Percentiles rank a stretch among this genome's conserved stretches.
Evolutionary conservation across 164 flowering plant species (phyloP).

Genomic region (Vitis rupestris): DNA sequence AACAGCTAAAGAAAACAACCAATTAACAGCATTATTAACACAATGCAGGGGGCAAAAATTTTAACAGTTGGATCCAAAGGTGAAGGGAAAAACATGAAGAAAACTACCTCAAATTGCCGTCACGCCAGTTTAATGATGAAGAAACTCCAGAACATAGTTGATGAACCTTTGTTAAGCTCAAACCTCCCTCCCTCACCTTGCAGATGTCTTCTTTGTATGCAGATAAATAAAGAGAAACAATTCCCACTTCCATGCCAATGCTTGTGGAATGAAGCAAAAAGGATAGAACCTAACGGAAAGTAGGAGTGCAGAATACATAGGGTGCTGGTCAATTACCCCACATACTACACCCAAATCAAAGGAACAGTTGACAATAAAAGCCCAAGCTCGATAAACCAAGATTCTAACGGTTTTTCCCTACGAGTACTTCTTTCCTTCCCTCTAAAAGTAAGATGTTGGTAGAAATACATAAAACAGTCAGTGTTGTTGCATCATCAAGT

Average conservation of each 20-base stretch:
- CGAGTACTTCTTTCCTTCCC: background rate
- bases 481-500: slow-evolving; percentile 7
- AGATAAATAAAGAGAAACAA: slow-evolving; percentile 1
- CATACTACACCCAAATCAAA: slow-evolving; percentile 18
- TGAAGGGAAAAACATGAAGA: slow-evolving; percentile 6
- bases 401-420: slow-evolving; percentile 17
- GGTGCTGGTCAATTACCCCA: slow-evolving; percentile 18
- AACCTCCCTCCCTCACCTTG: slow-evolving; percentile 15
- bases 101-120: slow-evolving; percentile 24
- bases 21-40: background rate
- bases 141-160: slow-evolving; percentile 13
- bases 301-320: slow-evolving; percentile 12
- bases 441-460: slow-evolving; percentile 14
- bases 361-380: slow-evolving; percentile 14
- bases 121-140: slow-evolving; percentile 9
- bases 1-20: background rate
- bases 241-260: slow-evolving; percentile 8
- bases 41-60: background rate
- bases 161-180: slow-evolving; percentile 2
- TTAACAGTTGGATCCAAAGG: background rate
- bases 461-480: slow-evolving; percentile 20
- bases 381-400: slow-evolving; percentile 25
- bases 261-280: slow-evolving; percentile 10
- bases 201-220: slow-evolving; percentile 6
- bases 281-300: slow-evolving; percentile 6